Conservation (phyloP, 805 yeast species). For the Priceomyces haplophilus region DNA sequence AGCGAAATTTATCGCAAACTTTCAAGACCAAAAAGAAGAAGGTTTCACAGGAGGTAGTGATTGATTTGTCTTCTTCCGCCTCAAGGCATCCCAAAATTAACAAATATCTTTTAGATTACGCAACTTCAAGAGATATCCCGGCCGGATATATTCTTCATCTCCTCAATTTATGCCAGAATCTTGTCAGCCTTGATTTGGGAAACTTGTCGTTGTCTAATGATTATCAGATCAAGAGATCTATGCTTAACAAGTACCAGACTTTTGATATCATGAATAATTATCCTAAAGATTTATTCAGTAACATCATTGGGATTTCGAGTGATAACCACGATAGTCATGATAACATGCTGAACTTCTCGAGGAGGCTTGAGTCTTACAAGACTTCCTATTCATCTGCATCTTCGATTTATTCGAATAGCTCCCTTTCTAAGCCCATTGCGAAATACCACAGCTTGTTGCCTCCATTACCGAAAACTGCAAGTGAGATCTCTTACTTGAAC, state of each 20-base stretch:
- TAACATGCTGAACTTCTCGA: not conserved
- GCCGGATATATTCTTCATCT: conserved; percentile 71
- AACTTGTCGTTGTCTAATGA: conserved; percentile 64
- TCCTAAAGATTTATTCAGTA: conserved; percentile 26
- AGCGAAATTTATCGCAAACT: conserved; percentile 9
- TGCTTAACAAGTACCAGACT: conserved; percentile 32
- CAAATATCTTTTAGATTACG: conserved; percentile 58
- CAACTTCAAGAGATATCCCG: conserved; percentile 73
- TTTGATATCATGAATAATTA: conserved; percentile 40
- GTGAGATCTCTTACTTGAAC: conserved; percentile 27
- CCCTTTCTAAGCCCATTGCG: conserved; percentile 27
- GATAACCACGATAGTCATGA: conserved; percentile 1
- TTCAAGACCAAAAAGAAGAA: conserved; percentile 1
- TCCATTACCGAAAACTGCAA: conserved; percentile 29
- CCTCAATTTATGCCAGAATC: conserved; percentile 62
- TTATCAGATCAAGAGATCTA: conserved; percentile 48
- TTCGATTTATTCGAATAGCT: conserved; percentile 22
- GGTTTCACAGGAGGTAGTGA: not conserved
- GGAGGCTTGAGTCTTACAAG: not conserved
- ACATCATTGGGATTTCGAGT: conserved; percentile 22
- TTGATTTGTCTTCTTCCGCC: conserved; percentile 4
- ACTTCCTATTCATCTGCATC: conserved; percentile 18
- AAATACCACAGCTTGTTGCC: conserved; percentile 40
- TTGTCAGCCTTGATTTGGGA: conserved; percentile 55
- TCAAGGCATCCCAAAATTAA: conserved; percentile 57